Evolutionary conservation across 2,329 filamentous ascomycete genomes (phyloP).

Genomic region (Aspergillus persii): DNA sequence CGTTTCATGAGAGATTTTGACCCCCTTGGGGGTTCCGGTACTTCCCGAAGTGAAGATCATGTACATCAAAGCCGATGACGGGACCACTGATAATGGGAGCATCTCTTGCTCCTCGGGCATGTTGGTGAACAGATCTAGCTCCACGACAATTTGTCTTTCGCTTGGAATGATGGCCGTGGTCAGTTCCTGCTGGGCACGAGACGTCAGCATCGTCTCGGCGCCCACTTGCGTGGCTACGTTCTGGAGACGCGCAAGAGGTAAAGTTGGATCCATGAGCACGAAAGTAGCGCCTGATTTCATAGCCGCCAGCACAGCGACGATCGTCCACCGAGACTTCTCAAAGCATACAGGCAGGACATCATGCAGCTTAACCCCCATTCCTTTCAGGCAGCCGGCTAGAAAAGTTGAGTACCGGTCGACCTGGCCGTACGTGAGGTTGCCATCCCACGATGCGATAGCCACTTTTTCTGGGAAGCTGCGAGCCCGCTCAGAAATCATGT

Average conservation of each 20-base stretch:
- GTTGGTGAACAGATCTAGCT: constrained; percentile 22
- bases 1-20: constrained; percentile 61
- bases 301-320: constrained; percentile 32
- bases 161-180: constrained; percentile 31
- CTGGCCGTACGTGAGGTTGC: constrained; percentile 29
- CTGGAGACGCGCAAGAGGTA: constrained; percentile 33
- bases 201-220: constrained; percentile 30
- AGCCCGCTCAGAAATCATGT: constrained; percentile 39
- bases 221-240: constrained; percentile 31
- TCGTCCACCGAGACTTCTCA: constrained; percentile 35
- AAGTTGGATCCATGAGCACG: constrained; percentile 33
- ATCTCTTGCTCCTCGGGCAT: constrained; percentile 9
- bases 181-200: constrained; percentile 28
- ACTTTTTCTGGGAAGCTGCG: constrained; percentile 23
- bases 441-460: constrained; percentile 34
- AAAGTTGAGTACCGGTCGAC: constrained; percentile 36
- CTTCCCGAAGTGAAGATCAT: constrained; percentile 61
- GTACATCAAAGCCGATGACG: constrained; percentile 50
- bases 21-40: constrained; percentile 54
- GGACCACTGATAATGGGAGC: constrained; percentile 22
- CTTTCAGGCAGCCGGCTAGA: constrained; percentile 24
- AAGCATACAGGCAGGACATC: constrained; percentile 33
- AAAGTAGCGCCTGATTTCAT: constrained; percentile 34
- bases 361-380: constrained; percentile 26
- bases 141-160: constrained; percentile 28